These are phyloP conservation scores for Exophiala calicioides DNA, from an alignment of 2,329 filamentous ascomycete species.

Conservation along the genomic window DNA sequence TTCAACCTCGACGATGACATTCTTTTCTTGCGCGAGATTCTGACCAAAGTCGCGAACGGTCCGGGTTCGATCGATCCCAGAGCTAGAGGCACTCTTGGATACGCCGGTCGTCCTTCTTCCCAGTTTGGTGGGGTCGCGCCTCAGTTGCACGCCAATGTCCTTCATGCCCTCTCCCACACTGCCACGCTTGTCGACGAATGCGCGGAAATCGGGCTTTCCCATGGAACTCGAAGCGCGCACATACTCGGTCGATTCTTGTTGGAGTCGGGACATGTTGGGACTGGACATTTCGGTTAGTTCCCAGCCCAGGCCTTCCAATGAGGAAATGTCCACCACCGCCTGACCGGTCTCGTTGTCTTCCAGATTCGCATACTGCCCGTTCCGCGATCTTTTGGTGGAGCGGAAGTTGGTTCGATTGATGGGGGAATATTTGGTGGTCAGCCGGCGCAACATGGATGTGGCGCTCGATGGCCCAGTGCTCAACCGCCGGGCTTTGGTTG, in stretches of 20 bases:
- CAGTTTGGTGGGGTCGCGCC: constrained; percentile 24
- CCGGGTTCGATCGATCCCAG: constrained; percentile 24
- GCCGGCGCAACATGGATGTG: constrained; percentile 25
- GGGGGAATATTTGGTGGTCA: constrained; percentile 27
- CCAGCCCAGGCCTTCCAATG: constrained; percentile 30
- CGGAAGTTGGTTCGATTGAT: constrained; percentile 18
- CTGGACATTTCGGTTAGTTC: constrained; percentile 30
- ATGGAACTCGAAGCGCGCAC: neutral
- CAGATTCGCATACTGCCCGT: constrained; percentile 27
- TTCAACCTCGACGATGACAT: constrained; percentile 46
- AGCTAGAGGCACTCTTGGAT: constrained; percentile 6
- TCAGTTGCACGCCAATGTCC: constrained; percentile 28
- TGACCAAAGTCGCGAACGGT: constrained; percentile 41
- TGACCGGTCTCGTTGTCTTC: constrained; percentile 22
- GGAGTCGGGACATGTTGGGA: neutral
- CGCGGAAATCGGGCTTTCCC: constrained; percentile 24
- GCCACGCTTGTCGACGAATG: constrained; percentile 24
- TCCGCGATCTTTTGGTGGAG: constrained; percentile 22
- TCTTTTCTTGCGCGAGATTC: constrained; percentile 45
- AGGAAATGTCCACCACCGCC: constrained; percentile 29
- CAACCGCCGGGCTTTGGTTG: constrained; percentile 12
- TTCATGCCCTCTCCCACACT: constrained; percentile 31
- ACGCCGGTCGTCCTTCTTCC: constrained; percentile 10
- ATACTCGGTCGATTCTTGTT: constrained; percentile 24
- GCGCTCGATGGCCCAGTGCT: constrained; percentile 16